Percentiles rank a stretch among this genome's conserved stretches.
Evolutionary conservation across 2,329 filamentous ascomycete species (phyloP).

Genomic region (Chrysoporthe austroafricana): DNA sequence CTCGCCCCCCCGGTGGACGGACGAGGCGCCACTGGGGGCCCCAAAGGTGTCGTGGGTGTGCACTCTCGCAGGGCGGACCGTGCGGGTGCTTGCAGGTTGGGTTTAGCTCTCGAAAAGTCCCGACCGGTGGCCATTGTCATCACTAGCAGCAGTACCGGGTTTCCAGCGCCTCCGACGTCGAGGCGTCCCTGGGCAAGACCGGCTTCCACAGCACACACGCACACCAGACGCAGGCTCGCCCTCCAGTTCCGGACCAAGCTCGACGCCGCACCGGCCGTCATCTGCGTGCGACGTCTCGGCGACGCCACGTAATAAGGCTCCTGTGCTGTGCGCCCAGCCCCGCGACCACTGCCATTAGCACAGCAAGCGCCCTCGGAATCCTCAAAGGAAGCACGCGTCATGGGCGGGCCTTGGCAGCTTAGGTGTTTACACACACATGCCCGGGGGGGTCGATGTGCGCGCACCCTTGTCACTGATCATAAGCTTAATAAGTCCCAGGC

Average conservation of each 20-base stretch:
- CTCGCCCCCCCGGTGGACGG: too few relatives aligned
- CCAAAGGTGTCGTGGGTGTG: background rate
- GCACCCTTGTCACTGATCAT: background rate
- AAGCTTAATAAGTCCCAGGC: background rate
- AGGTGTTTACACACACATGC: background rate
- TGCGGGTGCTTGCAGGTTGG: constrained; percentile 2
- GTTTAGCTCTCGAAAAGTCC: background rate
- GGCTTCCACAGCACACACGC: background rate
- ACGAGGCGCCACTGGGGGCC: too few relatives aligned
- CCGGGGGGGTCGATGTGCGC: background rate
- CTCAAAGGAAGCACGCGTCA: background rate
- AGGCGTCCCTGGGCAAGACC: background rate
- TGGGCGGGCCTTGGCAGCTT: background rate
- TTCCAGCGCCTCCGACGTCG: background rate
- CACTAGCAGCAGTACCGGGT: background rate
- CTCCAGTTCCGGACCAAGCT: background rate
- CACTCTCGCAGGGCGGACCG: background rate
- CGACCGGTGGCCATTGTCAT: background rate
- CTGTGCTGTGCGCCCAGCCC: background rate
- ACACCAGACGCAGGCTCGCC: background rate
- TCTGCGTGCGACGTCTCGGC: background rate
- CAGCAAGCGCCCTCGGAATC: background rate
- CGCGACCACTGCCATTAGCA: background rate
- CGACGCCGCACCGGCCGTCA: background rate
- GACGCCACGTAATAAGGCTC: constrained; percentile 2